Evolutionary conservation across 2,329 filamentous ascomycete genomes (phyloP).

Genomic region (Botrytis sinoallii): DNA sequence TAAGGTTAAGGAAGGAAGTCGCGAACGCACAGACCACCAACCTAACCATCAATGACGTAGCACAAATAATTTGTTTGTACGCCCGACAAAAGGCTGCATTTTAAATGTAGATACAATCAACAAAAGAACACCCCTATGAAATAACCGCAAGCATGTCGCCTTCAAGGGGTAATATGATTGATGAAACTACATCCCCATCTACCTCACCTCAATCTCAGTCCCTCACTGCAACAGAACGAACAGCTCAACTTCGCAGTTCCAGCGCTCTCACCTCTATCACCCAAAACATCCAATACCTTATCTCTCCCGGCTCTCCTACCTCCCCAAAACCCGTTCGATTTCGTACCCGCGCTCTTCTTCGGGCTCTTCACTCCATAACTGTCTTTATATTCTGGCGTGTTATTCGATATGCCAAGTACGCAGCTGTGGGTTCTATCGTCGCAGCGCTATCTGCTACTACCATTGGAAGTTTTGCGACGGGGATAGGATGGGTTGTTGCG

Average conservation of each 20-base stretch:
- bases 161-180: slow-evolving; percentile 21
- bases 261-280: slow-evolving; percentile 31
- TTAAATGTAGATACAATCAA: neutral
- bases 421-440: slow-evolving; percentile 32
- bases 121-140: neutral
- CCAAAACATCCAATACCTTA: slow-evolving; percentile 34
- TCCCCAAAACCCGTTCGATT: slow-evolving; percentile 31
- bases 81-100: neutral
- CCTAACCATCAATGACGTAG: slow-evolving; percentile 15
- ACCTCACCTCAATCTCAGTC: neutral
- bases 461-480: slow-evolving; percentile 33
- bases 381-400: slow-evolving; percentile 38
- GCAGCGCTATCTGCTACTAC: slow-evolving; percentile 35
- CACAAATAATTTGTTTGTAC: neutral
- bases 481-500: slow-evolving; percentile 35
- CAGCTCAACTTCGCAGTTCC: slow-evolving; percentile 33
- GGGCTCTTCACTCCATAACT: slow-evolving; percentile 33
- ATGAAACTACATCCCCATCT: neutral
- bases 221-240: slow-evolving; percentile 29
- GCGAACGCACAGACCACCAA: slow-evolving; percentile 1
- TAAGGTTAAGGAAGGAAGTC: neutral
- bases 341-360: slow-evolving; percentile 36
- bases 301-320: slow-evolving; percentile 30
- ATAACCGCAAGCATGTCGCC: slow-evolving; percentile 24
- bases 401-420: slow-evolving; percentile 38